Conservation (phyloP, 2,329 filamentous ascomycete species). For the Hyphodiscus sp. region DNA sequence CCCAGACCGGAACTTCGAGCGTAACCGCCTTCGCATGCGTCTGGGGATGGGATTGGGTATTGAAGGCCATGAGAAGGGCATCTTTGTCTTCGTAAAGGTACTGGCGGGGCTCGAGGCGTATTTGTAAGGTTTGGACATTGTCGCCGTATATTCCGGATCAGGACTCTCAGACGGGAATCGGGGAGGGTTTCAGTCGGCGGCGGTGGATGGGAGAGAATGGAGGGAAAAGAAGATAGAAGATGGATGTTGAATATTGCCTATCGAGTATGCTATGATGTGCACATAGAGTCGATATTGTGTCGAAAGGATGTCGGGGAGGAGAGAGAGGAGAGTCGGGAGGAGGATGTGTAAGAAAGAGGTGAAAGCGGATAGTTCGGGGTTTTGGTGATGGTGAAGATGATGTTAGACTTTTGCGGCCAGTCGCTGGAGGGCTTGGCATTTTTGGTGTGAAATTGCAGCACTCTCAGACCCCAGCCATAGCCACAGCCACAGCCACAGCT, state of each 20-base stretch:
- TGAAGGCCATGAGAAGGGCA: constrained; percentile 40
- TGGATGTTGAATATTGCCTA: constrained; percentile 9
- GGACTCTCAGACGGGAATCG: background rate
- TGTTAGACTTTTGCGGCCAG: background rate
- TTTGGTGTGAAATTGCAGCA: background rate
- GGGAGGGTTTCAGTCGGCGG: constrained; percentile 3
- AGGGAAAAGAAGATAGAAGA: constrained; percentile 12
- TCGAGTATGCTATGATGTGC: constrained; percentile 24
- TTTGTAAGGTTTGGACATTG: constrained; percentile 22
- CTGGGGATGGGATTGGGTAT: constrained; percentile 52
- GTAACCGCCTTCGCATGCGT: constrained; percentile 58
- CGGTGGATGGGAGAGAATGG: constrained; percentile 8
- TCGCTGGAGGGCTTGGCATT: background rate
- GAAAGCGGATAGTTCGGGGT: background rate
- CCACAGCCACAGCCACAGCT: background rate
- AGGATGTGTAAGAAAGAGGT: background rate
- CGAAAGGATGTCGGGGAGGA: constrained; percentile 5
- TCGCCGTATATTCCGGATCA: background rate
- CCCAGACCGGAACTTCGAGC: constrained; percentile 62
- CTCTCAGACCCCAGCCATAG: background rate
- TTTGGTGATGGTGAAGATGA: background rate
- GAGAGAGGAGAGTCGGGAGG: constrained; percentile 1
- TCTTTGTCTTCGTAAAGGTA: constrained; percentile 26
- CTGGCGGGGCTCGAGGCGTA: constrained; percentile 22
- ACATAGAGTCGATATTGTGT: constrained; percentile 24